A percentile compares a stretch with the other conserved stretches of the same genome.
These are phyloP conservation scores for Ganoderma lingzhi DNA, from an alignment of 1,284 basidiomycete species.

Conservation along the genomic window DNA sequence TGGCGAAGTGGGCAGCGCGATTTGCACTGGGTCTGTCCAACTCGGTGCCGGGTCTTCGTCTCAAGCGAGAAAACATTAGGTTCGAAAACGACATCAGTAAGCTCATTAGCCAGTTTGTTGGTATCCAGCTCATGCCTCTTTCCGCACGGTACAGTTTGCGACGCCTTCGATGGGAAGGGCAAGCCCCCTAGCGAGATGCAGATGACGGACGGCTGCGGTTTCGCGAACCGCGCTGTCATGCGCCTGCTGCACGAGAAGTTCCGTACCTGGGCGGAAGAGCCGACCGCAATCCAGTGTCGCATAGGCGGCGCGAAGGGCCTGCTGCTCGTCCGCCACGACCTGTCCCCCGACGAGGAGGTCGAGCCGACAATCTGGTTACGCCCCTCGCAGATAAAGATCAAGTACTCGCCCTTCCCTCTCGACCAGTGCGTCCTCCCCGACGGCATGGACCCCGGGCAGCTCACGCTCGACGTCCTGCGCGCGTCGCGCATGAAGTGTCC, in stretches of 20 bases:
- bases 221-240: slow-evolving; percentile 45
- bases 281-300: slow-evolving; percentile 52
- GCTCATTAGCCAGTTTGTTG: slow-evolving; percentile 6
- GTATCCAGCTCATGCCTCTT: slow-evolving; percentile 6
- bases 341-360: slow-evolving; percentile 22
- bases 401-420: slow-evolving; percentile 31
- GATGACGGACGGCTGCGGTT: slow-evolving; percentile 57
- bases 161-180: slow-evolving; percentile 24
- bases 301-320: slow-evolving; percentile 47
- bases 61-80: slow-evolving; percentile 37
- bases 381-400: slow-evolving; percentile 53
- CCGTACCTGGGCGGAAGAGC: slow-evolving; percentile 39
- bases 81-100: slow-evolving; percentile 44
- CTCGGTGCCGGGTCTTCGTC: slow-evolving; percentile 47
- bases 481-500: slow-evolving; percentile 45
- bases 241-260: slow-evolving; percentile 38
- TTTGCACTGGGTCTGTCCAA: slow-evolving; percentile 49
- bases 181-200: slow-evolving; percentile 45
- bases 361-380: slow-evolving; percentile 46
- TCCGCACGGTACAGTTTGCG: slow-evolving; percentile 23
- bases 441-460: slow-evolving; percentile 41
- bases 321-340: slow-evolving; percentile 29
- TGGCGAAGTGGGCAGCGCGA: slow-evolving; percentile 51
- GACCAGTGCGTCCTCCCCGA: slow-evolving; percentile 17
- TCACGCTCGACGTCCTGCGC: slow-evolving; percentile 51